Evolutionary conservation across 2,329 filamentous ascomycete genomes (phyloP), one percentile per base, ranked within the genome.

Genomic region (Aspergillus sp.): DNA sequence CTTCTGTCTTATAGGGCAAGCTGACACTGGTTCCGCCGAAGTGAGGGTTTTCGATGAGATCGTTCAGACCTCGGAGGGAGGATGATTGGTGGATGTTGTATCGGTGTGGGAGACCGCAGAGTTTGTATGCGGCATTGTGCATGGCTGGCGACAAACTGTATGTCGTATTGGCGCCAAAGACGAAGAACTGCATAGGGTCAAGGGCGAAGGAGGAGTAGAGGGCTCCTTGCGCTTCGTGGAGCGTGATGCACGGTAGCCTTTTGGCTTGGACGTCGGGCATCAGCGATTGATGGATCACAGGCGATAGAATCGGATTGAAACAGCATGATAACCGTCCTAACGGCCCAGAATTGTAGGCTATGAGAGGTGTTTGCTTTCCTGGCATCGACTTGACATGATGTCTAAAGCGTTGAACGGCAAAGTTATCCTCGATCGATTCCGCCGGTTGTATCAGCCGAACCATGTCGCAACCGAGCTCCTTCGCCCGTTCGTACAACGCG

Each of bases 71-170:
- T 42, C 85, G 83, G 11, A 92, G 72, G 0, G 85, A 85, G 18
- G 81, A 76, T 5, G 87, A 86, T 53, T 90, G 87, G 58, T 86
- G 81, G 1, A 86, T 85, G n/a, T 80, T 76, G 69, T 91, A 92
- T 6, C 81, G 74, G 65, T 92, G 90, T 0, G 85, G 86, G 71
- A 92, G 85, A 0, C 89, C 90, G 64, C 86, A 86, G 24, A 82
- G 83, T 55, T 81, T 79, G 59, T 90, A 86, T 0, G 89, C 90
- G 6, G 87, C 82, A 56, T 87, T 90, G 71, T 93, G 90, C 89
- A 92, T 92, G 6, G 87, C 87, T 1, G 90, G 90, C 0, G 90
- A 92, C 57, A 92, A 73, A 70, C 87, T 91, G 76, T 90, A 90
- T 53, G 82, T 84, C 10, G 90, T 85, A 57, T 87, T 87, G 56